Conservation (phyloP, 768 basidiomycete genomes). For the Leccinum disarticulatum region DNA sequence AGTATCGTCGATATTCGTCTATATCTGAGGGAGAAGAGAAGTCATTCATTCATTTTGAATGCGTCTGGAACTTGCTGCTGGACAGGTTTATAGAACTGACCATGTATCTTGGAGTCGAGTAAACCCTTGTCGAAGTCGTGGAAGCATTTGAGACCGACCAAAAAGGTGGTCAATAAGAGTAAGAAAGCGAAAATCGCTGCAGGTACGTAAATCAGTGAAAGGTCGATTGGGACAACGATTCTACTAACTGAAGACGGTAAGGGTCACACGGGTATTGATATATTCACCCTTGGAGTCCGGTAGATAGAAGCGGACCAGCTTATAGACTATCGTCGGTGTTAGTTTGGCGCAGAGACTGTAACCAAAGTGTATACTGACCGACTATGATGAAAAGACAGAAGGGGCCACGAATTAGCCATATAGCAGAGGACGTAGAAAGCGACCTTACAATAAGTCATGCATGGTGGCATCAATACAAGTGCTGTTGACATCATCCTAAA, state of each 20-base stretch:
- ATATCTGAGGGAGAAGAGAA: slow-evolving; percentile 41
- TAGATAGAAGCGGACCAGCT: slow-evolving; percentile 80
- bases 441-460: slow-evolving; percentile 71
- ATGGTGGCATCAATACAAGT: slow-evolving; percentile 74
- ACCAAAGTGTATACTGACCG: slow-evolving; percentile 18
- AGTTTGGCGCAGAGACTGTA: neutral
- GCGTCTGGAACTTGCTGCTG: slow-evolving; percentile 20
- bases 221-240: neutral
- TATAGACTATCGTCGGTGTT: slow-evolving; percentile 57
- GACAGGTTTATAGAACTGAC: slow-evolving; percentile 52
- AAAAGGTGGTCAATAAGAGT: slow-evolving; percentile 71
- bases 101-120: slow-evolving; percentile 65
- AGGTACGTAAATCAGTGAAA: neutral
- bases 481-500: slow-evolving; percentile 66
- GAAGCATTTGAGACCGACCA: slow-evolving; percentile 76
- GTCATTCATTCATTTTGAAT: slow-evolving; percentile 39
- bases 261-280: slow-evolving; percentile 70
- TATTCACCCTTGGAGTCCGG: slow-evolving; percentile 57
- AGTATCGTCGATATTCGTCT: slow-evolving; percentile 45
- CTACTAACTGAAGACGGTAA: slow-evolving; percentile 76
- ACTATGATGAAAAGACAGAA: slow-evolving; percentile 21
- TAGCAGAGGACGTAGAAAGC: neutral
- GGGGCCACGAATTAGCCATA: slow-evolving; percentile 2
- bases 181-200: slow-evolving; percentile 76
- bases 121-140: slow-evolving; percentile 83